Evolutionary conservation across 257 asterid genomes (phyloP).

Genomic region (Lithospermum erythrorhizon): DNA sequence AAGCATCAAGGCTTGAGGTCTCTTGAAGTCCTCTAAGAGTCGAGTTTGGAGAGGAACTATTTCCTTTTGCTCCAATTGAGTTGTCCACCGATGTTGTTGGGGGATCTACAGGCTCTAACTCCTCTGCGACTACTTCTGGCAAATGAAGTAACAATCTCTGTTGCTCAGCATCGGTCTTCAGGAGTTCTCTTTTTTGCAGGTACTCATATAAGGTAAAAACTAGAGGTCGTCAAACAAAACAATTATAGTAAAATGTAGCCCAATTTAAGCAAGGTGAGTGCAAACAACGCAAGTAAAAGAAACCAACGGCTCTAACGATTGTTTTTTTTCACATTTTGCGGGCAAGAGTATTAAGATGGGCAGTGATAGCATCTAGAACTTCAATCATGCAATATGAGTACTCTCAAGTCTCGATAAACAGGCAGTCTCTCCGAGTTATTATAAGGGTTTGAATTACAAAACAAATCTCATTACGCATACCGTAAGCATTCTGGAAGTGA

Average conservation of each 20-base stretch:
- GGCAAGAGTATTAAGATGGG: neutral
- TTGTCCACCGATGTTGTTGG: slow-evolving; percentile 19
- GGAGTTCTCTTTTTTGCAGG: slow-evolving; percentile 53
- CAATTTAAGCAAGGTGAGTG: neutral
- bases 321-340: too few relatives aligned
- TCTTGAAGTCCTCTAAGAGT: slow-evolving; percentile 30
- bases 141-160: slow-evolving; percentile 41
- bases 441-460: too few relatives aligned
- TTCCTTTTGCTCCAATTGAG: slow-evolving; percentile 28
- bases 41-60: slow-evolving; percentile 35
- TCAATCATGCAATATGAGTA: neutral
- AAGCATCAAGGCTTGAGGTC: slow-evolving; percentile 35
- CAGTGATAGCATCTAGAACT: neutral
- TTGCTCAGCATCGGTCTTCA: slow-evolving; percentile 55
- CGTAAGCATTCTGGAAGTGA: neutral
- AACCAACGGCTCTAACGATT: neutral
- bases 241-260: slow-evolving; percentile 9
- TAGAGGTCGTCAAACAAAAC: slow-evolving; percentile 39
- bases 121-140: slow-evolving; percentile 74
- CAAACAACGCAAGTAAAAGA: neutral
- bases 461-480: too few relatives aligned
- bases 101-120: slow-evolving; percentile 25
- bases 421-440: too few relatives aligned
- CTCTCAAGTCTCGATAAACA: neutral
- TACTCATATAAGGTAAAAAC: slow-evolving; percentile 44